Base-by-base conservation (phyloP, 345 rosid species). In the Gynandropsis gynandra region DNA sequence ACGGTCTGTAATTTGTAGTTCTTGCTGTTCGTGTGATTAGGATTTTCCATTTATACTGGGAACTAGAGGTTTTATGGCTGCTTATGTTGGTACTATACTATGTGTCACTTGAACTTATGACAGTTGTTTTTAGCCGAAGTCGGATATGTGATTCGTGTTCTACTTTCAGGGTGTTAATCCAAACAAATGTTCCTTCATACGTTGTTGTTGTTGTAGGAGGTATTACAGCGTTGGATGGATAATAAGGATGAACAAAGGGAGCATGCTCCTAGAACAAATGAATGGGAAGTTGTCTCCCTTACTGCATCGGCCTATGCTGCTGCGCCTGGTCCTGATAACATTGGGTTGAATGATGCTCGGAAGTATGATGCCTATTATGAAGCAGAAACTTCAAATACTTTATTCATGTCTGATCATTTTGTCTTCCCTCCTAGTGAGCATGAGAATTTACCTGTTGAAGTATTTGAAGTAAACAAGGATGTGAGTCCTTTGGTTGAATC, bases 251-350 rank as follows among this genome's bases (percentile, higher is more conserved):
- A 62, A 27, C 55, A 42, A 41, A 76, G 69, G 50, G 83, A 61
- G 46, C 70, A 61, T 54, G 50, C 33, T 55, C 67, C 76, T 17
- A 78, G 77, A 15, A 90, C 88, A 54, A 80, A 74, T 45, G 97
- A 88, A 52, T 93, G 97, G 97, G 99, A 93, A 74, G 95, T 93
- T 13, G 92, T 93, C 7, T 80, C 93, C 1, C 85, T 93, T 16
- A 85, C 99, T 18, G 92, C 94, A 50, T 93, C 99, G 8, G 64
- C 97, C 16, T 93, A 93, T 61, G 92, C 87, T 64, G 95, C 97
- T 61, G 68, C 92, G 67, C 89, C 97, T 39, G 79, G 95, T 74
- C 83, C 97, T 0, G 48, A 54, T 38, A 78, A 74, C 33, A 64
- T 62, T 50, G 79, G 71, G 19, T 13, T 50, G 10, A 70, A 56